phyloP scores from a whole-genome alignment of 805 yeast genomes.

The Metschnikowia lunata region DNA sequence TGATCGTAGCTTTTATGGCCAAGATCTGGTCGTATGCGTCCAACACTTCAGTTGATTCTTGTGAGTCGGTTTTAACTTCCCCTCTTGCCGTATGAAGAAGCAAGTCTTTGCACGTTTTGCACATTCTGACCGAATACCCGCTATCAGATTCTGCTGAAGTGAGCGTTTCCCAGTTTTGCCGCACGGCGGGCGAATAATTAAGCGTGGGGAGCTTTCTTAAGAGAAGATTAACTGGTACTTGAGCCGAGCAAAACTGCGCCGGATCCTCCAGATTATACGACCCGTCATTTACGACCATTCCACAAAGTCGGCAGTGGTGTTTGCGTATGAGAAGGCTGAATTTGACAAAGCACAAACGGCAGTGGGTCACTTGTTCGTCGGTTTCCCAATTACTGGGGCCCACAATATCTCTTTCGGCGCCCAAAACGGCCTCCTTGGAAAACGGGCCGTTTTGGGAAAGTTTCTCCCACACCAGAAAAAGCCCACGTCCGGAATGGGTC shows the following conservation, averaged over 20 bases:
- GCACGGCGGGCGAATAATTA: conserved; percentile 28
- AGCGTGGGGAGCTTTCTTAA: conserved; percentile 35
- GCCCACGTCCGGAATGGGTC: background rate
- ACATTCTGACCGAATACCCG: conserved; percentile 46
- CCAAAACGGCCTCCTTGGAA: conserved; percentile 5
- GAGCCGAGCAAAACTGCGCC: conserved; percentile 62
- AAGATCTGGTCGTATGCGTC: conserved; percentile 19
- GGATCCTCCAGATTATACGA: conserved; percentile 19
- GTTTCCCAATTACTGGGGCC: conserved; percentile 61
- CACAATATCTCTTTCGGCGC: conserved; percentile 26
- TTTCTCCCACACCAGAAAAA: conserved; percentile 1
- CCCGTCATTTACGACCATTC: conserved; percentile 74
- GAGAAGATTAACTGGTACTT: conserved; percentile 50
- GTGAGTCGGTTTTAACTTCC: conserved; percentile 13
- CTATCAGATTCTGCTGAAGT: background rate
- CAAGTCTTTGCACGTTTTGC: conserved; percentile 62
- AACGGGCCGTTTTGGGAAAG: background rate
- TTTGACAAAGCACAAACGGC: conserved; percentile 57
- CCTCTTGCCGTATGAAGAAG: conserved; percentile 38
- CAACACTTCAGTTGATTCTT: conserved; percentile 13
- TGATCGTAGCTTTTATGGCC: conserved; percentile 22
- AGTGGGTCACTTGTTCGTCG: conserved; percentile 40
- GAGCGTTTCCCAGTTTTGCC: conserved; percentile 16
- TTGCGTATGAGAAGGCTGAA: conserved; percentile 62
- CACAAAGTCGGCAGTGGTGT: conserved; percentile 93